Conservation (phyloP, 2,329 filamentous ascomycete species). For the Clarireedia paspali region DNA sequence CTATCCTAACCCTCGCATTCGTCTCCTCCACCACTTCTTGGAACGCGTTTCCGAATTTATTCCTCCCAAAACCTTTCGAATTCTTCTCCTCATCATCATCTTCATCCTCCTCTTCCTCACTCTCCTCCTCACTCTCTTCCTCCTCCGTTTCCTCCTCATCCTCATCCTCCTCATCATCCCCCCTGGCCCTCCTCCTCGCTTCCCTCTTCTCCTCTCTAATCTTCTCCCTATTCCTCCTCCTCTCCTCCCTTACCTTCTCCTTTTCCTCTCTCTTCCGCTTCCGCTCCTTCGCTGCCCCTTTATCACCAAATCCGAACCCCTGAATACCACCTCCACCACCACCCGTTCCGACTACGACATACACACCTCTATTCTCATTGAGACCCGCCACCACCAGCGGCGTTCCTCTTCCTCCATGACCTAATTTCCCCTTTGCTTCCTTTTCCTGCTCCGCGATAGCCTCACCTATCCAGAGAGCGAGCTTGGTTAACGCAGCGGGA, state of each 20-base stretch:
- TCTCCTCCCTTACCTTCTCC: conserved; percentile 50
- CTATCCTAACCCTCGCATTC: conserved; percentile 79
- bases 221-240: conserved; percentile 51
- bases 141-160: conserved; percentile 46
- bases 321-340: conserved; percentile 65
- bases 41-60: conserved; percentile 90
- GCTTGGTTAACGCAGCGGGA: conserved; percentile 84
- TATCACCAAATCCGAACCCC: conserved; percentile 58
- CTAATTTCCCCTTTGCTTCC: conserved; percentile 61
- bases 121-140: conserved; percentile 42
- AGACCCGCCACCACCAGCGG: conserved; percentile 86
- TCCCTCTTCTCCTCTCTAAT: conserved; percentile 53
- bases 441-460: conserved; percentile 85
- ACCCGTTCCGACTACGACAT: conserved; percentile 87
- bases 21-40: conserved; percentile 92
- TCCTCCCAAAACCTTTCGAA: conserved; percentile 65
- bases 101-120: conserved; percentile 35
- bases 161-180: conserved; percentile 35
- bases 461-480: conserved; percentile 90
- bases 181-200: conserved; percentile 42
- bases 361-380: conserved; percentile 79
- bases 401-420: conserved; percentile 63
- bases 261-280: conserved; percentile 56
- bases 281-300: conserved; percentile 56
- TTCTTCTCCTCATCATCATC: conserved; percentile 45